These are phyloP conservation scores for Erythrophleum fordii DNA, from an alignment of 306 rosid genomes.

Conservation along the genomic window DNA sequence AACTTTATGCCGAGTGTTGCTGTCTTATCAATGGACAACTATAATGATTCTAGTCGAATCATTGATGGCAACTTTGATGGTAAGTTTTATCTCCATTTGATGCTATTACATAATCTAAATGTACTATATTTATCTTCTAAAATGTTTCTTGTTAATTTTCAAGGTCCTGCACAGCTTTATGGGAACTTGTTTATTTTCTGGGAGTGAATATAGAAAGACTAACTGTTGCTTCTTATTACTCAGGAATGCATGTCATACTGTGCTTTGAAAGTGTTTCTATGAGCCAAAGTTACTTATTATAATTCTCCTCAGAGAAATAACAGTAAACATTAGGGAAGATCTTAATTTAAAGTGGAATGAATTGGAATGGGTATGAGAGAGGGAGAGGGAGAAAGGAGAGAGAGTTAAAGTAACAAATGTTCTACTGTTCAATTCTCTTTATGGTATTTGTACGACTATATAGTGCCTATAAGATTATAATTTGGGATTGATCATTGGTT, in stretches of 20 bases:
- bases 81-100: constrained; percentile 34
- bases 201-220: background rate
- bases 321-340: background rate
- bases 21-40: constrained; percentile 91
- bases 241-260: background rate
- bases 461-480: constrained; percentile 7
- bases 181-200: background rate
- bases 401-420: background rate
- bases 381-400: background rate
- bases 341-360: background rate
- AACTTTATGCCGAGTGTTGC: constrained; percentile 93
- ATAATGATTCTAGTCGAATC: constrained; percentile 90
- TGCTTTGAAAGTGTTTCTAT: constrained; percentile 5
- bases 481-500: background rate
- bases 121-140: background rate
- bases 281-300: constrained; percentile 7
- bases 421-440: background rate
- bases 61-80: constrained; percentile 97
- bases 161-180: background rate
- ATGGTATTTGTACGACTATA: background rate
- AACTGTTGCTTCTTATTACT: constrained; percentile 11
- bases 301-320: background rate
- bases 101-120: constrained; percentile 1
- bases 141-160: background rate
- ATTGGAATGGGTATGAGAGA: background rate